Conservation (phyloP, 148 eudicot species). For the Rhododendron molle region DNA sequence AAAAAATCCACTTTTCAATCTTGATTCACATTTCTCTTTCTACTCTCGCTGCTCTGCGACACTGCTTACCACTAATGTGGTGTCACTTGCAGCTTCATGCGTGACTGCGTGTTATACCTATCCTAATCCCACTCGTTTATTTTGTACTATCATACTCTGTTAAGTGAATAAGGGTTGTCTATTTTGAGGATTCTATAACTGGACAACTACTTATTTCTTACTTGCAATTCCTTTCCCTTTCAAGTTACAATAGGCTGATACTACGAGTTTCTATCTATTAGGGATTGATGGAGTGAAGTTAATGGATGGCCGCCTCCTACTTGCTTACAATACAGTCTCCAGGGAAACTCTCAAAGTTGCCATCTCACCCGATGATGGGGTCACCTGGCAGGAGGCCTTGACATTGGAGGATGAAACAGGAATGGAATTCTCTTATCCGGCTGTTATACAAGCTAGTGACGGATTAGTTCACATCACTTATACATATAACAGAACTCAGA, state of each 20-base stretch:
- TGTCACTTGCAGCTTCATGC: background rate
- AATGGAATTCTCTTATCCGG: conserved; percentile 95
- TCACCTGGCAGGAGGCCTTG: conserved; percentile 68
- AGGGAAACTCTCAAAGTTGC: conserved; percentile 63
- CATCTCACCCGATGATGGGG: conserved; percentile 62
- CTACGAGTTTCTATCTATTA: conserved; percentile 13
- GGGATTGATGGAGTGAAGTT: conserved; percentile 93
- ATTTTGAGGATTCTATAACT: background rate
- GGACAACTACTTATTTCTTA: background rate
- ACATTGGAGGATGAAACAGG: conserved; percentile 68
- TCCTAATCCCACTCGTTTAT: background rate
- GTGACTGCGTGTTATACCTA: background rate
- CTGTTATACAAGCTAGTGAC: conserved; percentile 77
- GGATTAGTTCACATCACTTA: conserved; percentile 83
- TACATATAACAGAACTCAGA: conserved; percentile 84
- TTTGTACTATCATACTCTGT: background rate
- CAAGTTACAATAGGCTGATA: conserved; percentile 8
- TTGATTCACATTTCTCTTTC: background rate
- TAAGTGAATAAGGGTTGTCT: background rate
- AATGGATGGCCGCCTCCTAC: conserved; percentile 67
- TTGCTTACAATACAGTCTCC: conserved; percentile 81
- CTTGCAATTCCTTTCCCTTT: background rate
- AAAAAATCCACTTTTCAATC: background rate
- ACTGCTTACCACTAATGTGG: background rate
- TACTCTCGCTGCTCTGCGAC: background rate